phyloP scores from a whole-genome alignment of 768 basidiomycete genomes.

The Mycena capillaripes region DNA sequence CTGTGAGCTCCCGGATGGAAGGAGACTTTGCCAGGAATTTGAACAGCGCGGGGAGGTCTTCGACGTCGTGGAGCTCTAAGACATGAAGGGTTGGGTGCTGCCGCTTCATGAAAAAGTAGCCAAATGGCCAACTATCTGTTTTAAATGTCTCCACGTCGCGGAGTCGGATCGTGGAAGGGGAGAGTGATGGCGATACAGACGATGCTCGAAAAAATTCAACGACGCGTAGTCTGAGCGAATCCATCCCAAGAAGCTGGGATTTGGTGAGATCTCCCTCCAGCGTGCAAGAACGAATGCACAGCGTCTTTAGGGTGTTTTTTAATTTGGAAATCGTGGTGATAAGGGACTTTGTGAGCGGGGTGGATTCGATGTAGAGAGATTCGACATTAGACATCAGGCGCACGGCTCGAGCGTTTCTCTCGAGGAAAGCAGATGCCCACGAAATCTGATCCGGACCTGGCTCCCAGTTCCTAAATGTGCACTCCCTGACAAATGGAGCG shows the following conservation, averaged over 20 bases:
- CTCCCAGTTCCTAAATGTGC: slow-evolving; percentile 28
- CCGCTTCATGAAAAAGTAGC: slow-evolving; percentile 22
- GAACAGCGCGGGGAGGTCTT: slow-evolving; percentile 22
- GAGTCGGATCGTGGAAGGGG: slow-evolving; percentile 15
- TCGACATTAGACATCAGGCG: slow-evolving; percentile 18
- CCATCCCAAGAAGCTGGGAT: background rate
- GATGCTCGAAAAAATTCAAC: slow-evolving; percentile 17
- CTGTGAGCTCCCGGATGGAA: slow-evolving; percentile 27
- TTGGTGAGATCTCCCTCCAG: background rate
- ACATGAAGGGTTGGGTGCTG: slow-evolving; percentile 25
- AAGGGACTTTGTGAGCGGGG: slow-evolving; percentile 17
- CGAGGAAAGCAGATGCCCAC: slow-evolving; percentile 7
- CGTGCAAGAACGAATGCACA: slow-evolving; percentile 27
- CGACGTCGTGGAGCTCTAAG: slow-evolving; percentile 29
- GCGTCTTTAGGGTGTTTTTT: background rate
- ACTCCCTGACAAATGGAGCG: slow-evolving; percentile 18
- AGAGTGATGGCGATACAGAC: background rate
- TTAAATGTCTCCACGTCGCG: slow-evolving; percentile 19
- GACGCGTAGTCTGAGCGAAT: slow-evolving; percentile 1
- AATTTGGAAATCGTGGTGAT: slow-evolving; percentile 15
- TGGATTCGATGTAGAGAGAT: slow-evolving; percentile 13
- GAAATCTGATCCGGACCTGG: background rate
- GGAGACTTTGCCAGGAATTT: slow-evolving; percentile 23
- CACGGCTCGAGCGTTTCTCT: slow-evolving; percentile 6
- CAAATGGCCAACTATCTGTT: slow-evolving; percentile 29